phyloP scores from a whole-genome alignment of 176 grass and related monocot species.

The Zea luxurians region DNA sequence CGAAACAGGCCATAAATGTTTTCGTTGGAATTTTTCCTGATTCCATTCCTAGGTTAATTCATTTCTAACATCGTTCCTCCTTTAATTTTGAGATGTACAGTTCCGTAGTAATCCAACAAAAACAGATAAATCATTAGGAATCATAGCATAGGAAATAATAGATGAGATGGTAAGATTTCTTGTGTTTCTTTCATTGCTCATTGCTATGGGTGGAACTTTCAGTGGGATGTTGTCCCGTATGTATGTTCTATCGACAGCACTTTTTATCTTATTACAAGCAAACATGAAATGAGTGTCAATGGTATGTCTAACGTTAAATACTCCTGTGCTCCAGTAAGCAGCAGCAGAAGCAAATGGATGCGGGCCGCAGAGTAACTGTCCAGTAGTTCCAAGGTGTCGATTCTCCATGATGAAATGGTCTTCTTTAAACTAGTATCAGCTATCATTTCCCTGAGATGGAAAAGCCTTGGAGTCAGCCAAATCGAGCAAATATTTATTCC shows the following conservation, averaged over 20 bases:
- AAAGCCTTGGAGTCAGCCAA: constrained; percentile 8
- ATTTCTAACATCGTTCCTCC: not conserved
- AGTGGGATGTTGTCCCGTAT: constrained; percentile 10
- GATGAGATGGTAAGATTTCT: not conserved
- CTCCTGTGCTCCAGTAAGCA: not conserved
- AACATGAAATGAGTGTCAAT: not conserved
- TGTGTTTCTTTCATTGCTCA: not conserved
- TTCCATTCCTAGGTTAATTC: too few relatives aligned
- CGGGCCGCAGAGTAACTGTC: not conserved
- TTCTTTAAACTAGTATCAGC: constrained; percentile 20
- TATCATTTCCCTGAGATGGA: constrained; percentile 54
- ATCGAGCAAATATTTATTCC: not conserved
- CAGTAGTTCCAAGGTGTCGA: not conserved
- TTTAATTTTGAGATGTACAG: not conserved
- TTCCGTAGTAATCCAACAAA: not conserved
- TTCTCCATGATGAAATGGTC: constrained; percentile 7
- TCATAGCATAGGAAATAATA: not conserved
- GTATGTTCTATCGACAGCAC: constrained; percentile 22
- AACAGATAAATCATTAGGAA: not conserved
- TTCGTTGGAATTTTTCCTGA: too few relatives aligned
- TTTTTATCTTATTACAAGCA: constrained; percentile 15
- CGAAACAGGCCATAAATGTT: too few relatives aligned
- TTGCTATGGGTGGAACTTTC: not conserved
- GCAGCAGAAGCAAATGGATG: not conserved
- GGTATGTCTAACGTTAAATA: not conserved